Percentiles rank a stretch among this genome's conserved stretches.
Conservation (phyloP, 495 filamentous ascomycete species). For the Gamarada debralockiae region DNA sequence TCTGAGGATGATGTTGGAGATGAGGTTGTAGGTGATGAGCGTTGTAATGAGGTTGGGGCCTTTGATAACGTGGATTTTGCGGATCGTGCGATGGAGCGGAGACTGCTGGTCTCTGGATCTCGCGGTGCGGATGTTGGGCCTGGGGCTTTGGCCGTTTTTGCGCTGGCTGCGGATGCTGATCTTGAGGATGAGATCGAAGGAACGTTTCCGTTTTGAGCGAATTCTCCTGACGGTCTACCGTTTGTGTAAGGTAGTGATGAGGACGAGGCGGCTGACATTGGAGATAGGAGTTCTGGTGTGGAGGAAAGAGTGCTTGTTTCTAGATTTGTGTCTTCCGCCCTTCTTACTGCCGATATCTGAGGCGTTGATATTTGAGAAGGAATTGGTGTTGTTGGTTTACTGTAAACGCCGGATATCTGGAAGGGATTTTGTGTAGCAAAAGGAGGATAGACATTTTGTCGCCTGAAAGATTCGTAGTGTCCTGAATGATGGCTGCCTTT, state of each 20-base stretch:
- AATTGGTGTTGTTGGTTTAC: slow-evolving; percentile 40
- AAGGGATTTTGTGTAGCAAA: slow-evolving; percentile 80
- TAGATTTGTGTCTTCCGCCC: slow-evolving; percentile 18
- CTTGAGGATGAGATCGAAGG: not conserved
- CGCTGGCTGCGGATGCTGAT: not conserved
- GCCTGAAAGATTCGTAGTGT: slow-evolving; percentile 94
- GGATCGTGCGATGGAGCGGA: slow-evolving; percentile 40
- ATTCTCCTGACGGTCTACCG: slow-evolving; percentile 1
- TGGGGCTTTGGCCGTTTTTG: slow-evolving; percentile 1
- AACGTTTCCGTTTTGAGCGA: not conserved
- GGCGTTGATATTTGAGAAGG: slow-evolving; percentile 36
- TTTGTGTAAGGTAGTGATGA: slow-evolving; percentile 19
- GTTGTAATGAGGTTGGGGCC: slow-evolving; percentile 26
- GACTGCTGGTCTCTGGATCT: slow-evolving; percentile 33
- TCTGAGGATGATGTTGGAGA: not conserved
- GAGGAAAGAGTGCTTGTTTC: slow-evolving; percentile 33
- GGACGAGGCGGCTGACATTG: slow-evolving; percentile 23
- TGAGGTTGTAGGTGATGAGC: slow-evolving; percentile 5
- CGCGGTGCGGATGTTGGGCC: slow-evolving; percentile 20
- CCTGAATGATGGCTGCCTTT: slow-evolving; percentile 95
- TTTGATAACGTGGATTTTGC: slow-evolving; percentile 37
- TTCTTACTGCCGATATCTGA: slow-evolving; percentile 21
- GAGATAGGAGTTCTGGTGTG: slow-evolving; percentile 33
- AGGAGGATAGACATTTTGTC: slow-evolving; percentile 73
- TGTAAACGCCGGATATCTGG: slow-evolving; percentile 65